A percentile compares a stretch with the other conserved stretches of the same genome.
Evolutionary conservation across 148 eudicot genomes (phyloP).

Genomic region (Camellia granthamiana): DNA sequence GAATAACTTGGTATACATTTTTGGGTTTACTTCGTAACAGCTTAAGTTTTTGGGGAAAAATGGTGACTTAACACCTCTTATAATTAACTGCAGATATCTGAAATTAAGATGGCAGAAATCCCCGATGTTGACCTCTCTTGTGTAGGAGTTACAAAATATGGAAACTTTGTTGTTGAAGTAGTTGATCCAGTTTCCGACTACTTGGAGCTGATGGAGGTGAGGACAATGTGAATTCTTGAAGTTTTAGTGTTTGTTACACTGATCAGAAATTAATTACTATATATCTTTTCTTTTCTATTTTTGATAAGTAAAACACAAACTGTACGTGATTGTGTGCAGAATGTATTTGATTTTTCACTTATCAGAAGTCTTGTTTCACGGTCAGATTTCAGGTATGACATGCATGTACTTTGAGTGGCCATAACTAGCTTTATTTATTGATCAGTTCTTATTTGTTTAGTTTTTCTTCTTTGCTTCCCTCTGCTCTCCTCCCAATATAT

Average conservation of each 20-base stretch:
- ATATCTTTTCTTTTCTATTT: no score
- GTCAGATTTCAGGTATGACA: conserved; percentile 76
- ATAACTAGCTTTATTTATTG: neutral
- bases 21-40: no score
- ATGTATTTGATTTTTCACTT: conserved; percentile 90
- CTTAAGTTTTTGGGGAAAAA: no score
- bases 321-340: conserved; percentile 42
- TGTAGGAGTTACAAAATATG: conserved; percentile 66
- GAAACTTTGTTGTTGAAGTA: conserved; percentile 83
- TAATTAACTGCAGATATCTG: conserved; percentile 67
- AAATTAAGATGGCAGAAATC: conserved; percentile 84
- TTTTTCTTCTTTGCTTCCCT: neutral
- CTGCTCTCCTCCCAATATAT: neutral
- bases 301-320: neutral
- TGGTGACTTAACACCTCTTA: no score
- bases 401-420: neutral
- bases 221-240: conserved; percentile 13
- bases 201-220: conserved; percentile 91
- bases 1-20: no score
- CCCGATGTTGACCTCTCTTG: conserved; percentile 83
- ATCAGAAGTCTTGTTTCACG: conserved; percentile 73
- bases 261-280: neutral
- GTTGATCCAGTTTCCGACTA: conserved; percentile 96
- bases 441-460: neutral
- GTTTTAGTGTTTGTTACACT: neutral